Evolutionary conservation across 257 asterid genomes (phyloP), one percentile per base, ranked within the genome.

Genomic region (Primulina eburnea): DNA sequence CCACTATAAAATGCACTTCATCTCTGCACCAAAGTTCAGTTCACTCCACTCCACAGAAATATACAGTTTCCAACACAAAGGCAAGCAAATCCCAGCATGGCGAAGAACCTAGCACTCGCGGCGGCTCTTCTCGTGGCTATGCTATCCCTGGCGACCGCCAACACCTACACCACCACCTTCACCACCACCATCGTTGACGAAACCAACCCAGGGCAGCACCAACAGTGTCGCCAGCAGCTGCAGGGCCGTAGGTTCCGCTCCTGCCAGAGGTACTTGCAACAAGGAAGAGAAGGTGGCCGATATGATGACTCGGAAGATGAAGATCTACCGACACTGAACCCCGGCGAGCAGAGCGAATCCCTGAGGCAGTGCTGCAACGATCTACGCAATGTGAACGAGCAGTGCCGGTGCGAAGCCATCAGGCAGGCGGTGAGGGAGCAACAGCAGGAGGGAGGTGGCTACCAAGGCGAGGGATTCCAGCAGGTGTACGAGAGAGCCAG

Each of bases 331-430:
- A 73, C 56, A 30, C 18, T 18, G 73, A 37, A n/a, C 26, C 32
- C 30, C 0, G 63, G 38, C 7, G 73, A 73, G 18, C 61, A 78
- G 26, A 61, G 59, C 14, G 35, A 70, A 29, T 20, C 18, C 20
- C 37, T 69, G 58, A 52, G 30, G 7, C 59, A 75, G 16, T 82
- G 89, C 66, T 84, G 89, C 77, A 33, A 62, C 64, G 67, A 68
- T 57, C 58, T 85, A 8, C 58, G 32, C 62, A 65, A 70, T 7
- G 60, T 85, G 64, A 60, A 64, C 37, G 65, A 72, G 29, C 64
- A 68, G 16, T 85, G 90, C 81, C 62, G 77, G 0, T 85, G 88
- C 30, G 78, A 79, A 8, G 86, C 85, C 28, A 76, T 85, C 52
- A 73, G 20, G 70, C 71, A 71, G 0, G 81, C 75, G 0, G 77